Conservation (phyloP, 805 yeast genomes). For the Zygosaccharomyces gambellarensis region DNA sequence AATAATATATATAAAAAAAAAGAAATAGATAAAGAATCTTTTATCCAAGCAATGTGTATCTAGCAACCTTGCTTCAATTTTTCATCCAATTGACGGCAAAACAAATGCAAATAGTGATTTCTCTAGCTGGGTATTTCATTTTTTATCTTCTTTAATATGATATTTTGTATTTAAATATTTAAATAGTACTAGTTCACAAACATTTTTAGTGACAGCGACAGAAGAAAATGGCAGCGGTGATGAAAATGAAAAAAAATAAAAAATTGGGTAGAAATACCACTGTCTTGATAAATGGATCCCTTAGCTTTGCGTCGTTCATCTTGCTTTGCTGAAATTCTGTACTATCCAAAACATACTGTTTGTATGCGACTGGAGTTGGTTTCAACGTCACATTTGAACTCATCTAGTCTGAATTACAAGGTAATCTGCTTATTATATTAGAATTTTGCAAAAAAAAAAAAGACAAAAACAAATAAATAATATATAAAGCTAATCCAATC, state of each 20-base stretch:
- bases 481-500: background rate
- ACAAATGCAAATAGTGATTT: background rate
- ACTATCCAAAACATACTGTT: background rate
- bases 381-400: background rate
- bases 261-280: background rate
- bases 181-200: constrained; percentile 3
- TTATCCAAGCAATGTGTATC: constrained; percentile 1
- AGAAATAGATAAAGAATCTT: background rate
- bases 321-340: background rate
- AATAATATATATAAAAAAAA: background rate
- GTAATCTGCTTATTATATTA: no score
- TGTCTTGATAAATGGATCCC: background rate
- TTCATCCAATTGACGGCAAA: background rate
- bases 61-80: constrained; percentile 1
- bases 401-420: background rate
- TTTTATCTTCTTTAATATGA: background rate
- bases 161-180: background rate
- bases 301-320: background rate
- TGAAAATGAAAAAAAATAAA: background rate
- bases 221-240: constrained; percentile 2
- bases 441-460: background rate
- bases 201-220: constrained; percentile 6
- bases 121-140: background rate
- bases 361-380: background rate
- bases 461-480: background rate